Evolutionary conservation across 768 basidiomycete species (phyloP).

Genomic region (Russula dissimulans): DNA sequence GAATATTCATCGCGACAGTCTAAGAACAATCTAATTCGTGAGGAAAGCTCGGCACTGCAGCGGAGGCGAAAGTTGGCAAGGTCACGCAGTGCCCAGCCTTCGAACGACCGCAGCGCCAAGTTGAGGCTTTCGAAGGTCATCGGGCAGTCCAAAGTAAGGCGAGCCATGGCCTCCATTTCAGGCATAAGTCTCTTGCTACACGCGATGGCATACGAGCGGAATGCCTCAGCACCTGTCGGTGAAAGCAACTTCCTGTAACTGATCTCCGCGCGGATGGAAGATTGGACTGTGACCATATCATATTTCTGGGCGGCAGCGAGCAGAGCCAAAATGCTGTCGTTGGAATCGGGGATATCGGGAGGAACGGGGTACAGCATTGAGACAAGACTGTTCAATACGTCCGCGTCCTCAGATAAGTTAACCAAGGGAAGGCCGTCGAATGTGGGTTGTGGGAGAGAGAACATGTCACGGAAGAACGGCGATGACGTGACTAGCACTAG

Average conservation of each 20-base stretch:
- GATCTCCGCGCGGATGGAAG: neutral
- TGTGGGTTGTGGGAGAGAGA: neutral
- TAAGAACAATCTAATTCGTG: neutral
- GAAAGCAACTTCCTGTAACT: neutral
- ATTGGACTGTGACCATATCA: conserved; percentile 1
- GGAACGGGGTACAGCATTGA: neutral
- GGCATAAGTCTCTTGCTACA: neutral
- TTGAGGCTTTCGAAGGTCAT: neutral
- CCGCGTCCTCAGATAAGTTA: neutral
- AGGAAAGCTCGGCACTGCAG: neutral
- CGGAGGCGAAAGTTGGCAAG: neutral
- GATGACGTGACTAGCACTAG: neutral
- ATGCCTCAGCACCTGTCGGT: neutral
- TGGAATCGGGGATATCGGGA: neutral
- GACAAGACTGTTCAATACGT: neutral
- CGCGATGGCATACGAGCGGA: neutral
- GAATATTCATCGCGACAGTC: neutral
- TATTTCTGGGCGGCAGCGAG: conserved; percentile 4
- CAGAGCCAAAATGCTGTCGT: neutral
- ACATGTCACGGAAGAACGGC: neutral
- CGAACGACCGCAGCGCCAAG: neutral
- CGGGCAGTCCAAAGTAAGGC: neutral
- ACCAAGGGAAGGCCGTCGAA: neutral
- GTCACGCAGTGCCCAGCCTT: neutral
- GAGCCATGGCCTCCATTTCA: neutral